Base-by-base conservation (phyloP, 768 basidiomycete genomes). In the Calocera cornea region DNA sequence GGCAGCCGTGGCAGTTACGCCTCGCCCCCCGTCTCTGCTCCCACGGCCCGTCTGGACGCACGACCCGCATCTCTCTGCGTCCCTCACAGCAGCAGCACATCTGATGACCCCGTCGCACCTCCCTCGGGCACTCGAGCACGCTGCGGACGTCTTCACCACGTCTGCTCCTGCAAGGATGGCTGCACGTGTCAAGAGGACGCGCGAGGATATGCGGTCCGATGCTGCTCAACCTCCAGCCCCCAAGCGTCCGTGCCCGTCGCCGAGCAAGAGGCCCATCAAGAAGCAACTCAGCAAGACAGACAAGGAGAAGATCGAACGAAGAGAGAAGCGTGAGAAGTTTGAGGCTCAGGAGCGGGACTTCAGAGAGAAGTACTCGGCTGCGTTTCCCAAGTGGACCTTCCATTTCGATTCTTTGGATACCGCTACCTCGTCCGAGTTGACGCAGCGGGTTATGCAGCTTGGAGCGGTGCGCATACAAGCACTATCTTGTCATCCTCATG, bases 371-470 rank as follows among this genome's bases (percentile, higher is more conserved):
- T 97, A 93, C 77, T 83, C 82, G 66, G 84, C 84, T 65, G 90
- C 89, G 24, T 97, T 98, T 78, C 92, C 92, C 1, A 78, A 77
- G 29, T 92, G 88, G 80, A 83, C 81, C 19, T 95, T 98, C 76
- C 88, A 92, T 76, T 88, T 97, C 74, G 93, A 97, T 74, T 74
- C 78, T 38, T 77, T 84, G 68, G 82, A 84, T 29, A 76, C 78
- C 22, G 71, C 75, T 12, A 75, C 76, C 54, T 78, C 77, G 72
- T 75, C 75, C 65, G 74, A 74, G 22, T 77, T 92, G 40, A 83
- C 81, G 69, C 74, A 80, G 41, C 82, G 83, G 71, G 85, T 95
- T 36, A 72, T 76, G 38, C 82, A 83, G 44, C 83, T 97, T 69
- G 89, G 90, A 70, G 89, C 86, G 69, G 95, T 98, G 77, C 72